Evolutionary conservation across 2,329 filamentous ascomycete genomes (phyloP).

Genomic region (Pestalotiopsis sp.): DNA sequence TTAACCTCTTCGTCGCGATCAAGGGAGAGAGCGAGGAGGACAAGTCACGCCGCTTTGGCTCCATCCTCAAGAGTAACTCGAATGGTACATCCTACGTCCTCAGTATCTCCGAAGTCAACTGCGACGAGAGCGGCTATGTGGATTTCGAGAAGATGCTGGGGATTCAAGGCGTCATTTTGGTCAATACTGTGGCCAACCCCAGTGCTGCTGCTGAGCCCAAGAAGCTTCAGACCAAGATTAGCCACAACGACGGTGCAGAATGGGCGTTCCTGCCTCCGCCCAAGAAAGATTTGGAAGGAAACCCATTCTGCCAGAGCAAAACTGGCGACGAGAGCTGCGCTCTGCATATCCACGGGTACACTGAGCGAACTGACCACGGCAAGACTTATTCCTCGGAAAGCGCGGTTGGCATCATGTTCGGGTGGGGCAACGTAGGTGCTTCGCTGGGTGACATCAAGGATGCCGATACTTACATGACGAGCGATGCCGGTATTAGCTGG

Average conservation of each 20-base stretch:
- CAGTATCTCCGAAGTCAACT: conserved; percentile 80
- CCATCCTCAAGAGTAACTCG: conserved; percentile 96
- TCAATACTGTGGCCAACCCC: conserved; percentile 81
- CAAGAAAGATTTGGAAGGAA: conserved; percentile 68
- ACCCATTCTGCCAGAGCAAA: conserved; percentile 70
- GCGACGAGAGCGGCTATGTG: conserved; percentile 76
- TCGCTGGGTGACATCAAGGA: conserved; percentile 68
- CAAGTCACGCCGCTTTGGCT: conserved; percentile 72
- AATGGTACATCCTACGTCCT: conserved; percentile 95
- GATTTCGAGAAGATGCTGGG: conserved; percentile 97
- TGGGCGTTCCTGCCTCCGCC: conserved; percentile 83
- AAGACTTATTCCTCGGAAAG: conserved; percentile 88
- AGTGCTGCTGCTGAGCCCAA: conserved; percentile 71
- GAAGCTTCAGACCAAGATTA: conserved; percentile 86
- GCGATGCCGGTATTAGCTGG: conserved; percentile 91
- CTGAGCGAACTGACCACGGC: conserved; percentile 79
- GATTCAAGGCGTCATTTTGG: conserved; percentile 85
- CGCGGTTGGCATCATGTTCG: conserved; percentile 89
- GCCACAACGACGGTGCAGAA: conserved; percentile 91
- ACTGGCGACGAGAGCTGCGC: conserved; percentile 71
- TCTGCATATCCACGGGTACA: conserved; percentile 93
- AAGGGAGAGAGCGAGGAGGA: conserved; percentile 72
- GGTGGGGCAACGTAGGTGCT: conserved; percentile 84
- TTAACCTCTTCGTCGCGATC: conserved; percentile 91
- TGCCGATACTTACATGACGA: conserved; percentile 87